Percentiles rank a stretch among this genome's conserved stretches.
phyloP scores from a whole-genome alignment of 129 eudicot genomes.

The Rutidosis leptorrhynchoides region DNA sequence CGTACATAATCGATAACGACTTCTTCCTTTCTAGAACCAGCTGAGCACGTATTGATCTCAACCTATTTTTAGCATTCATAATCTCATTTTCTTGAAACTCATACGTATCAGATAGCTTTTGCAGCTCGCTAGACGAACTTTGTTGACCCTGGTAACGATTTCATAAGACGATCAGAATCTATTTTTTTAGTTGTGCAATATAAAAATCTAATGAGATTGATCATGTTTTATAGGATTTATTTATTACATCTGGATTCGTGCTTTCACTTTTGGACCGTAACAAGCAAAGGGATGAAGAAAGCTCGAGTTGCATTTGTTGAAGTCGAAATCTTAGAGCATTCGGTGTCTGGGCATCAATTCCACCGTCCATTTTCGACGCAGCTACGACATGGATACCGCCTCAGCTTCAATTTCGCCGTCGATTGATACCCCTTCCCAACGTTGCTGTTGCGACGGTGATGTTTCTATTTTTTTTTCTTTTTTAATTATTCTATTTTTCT shows the following conservation, averaged over 20 bases:
- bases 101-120: constrained; percentile 58
- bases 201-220: neutral
- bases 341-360: too few relatives aligned
- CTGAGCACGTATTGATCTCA: constrained; percentile 59
- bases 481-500: too few relatives aligned
- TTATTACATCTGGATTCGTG: neutral
- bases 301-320: constrained; percentile 61
- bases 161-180: neutral
- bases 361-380: too few relatives aligned
- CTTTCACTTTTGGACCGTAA: constrained; percentile 44
- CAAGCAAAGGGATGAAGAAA: constrained; percentile 49
- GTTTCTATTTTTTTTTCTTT: too few relatives aligned
- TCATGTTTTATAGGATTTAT: neutral
- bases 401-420: too few relatives aligned
- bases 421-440: too few relatives aligned
- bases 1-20: constrained; percentile 57
- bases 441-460: too few relatives aligned
- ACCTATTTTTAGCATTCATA: constrained; percentile 49
- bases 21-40: constrained; percentile 68
- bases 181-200: neutral
- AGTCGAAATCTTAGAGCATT: constrained; percentile 46
- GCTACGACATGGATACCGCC: too few relatives aligned
- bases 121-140: constrained; percentile 39
- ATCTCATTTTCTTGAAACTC: constrained; percentile 69
- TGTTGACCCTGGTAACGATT: constrained; percentile 35